Base-by-base conservation (phyloP, 2,329 filamentous ascomycete genomes). In the Aspergillus floridensis region DNA sequence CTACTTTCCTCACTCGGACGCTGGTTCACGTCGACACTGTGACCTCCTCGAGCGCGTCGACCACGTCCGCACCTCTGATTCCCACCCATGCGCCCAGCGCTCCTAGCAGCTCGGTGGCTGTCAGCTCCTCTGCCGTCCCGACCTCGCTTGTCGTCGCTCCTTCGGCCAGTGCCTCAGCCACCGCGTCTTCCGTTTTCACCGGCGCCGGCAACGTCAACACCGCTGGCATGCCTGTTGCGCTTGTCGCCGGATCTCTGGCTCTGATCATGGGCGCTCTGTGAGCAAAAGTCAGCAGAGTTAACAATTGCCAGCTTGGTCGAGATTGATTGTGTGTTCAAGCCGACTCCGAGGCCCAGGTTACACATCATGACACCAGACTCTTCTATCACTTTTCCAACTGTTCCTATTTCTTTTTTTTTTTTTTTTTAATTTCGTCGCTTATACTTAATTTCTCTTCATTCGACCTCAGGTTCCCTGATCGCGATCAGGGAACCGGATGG, bases 1-100 rank as follows among this genome's bases (percentile, higher is more conserved):
- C 70, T 46, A 67, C 74, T 24, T 77, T 74, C 21, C 72, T 73
- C 50, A 76, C 76, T 62, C 80, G 80, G 63, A 79, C 79, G 24
- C 64, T 78, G 19, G 53, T 76, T 4, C 78, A 79, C 16, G 76
- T 79, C 48, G 77, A 82, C 19, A 75, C 78, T 12, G 68, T 72
- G 55, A 72, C 72, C 38, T 65, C 73, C 2, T 65, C 72, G 16
- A 63, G 64, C 19, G 56, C 63, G 11, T 48, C 61, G 7, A 54
- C 65, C 53, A 64, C 65, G 46, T 65, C 59, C 38, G 59, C 60
- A 22, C 75, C 77, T 14, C 66, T 71, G 56, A 69, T 70, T 51
- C 64, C 71, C 2, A 66, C 73, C 44, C 63, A 61, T 22, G 60
- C 66, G 12, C 60, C 54, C 16, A 59, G 64, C 38, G 38, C 38